Evolutionary conservation across 805 yeast species (phyloP), one percentile per base, ranked within the genome.

Genomic region (Saccharomycopsis synnaedendra): DNA sequence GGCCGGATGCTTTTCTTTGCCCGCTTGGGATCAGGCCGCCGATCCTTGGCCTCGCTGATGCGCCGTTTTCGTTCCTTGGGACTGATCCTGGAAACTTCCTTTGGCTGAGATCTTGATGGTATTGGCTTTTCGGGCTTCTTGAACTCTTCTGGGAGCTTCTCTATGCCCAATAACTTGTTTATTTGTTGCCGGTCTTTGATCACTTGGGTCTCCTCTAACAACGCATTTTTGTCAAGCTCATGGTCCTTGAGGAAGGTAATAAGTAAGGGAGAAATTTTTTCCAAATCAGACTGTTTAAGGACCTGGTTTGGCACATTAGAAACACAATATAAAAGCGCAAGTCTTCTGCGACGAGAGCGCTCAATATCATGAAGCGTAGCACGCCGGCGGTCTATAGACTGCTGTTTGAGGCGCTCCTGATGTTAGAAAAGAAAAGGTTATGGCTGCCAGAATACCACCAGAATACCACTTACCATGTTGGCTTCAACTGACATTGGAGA

Each of bases 271-370:
- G 71, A 30, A 62, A 65, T 53, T 55, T 67, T 49, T 59, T 59
- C 46, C 52, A 66, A 62, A 32, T 57, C 68, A 44, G 56, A 67
- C 50, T 57, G 67, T 50, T 70, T 69, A 54, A 58, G 65, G 43
- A 66, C 78, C 54, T 4, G 61, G 56, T 68, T 64, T 19, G 80
- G 76, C 45, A 76, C 61, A 51, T 76, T 61, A 7, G 84, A 68
- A 9, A 81, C 71, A 53, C 79, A 74, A 57, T 76, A 81, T 11
- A 82, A 63, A 59, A 80, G 84, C 1, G 82, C 70, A 29, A 82
- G 65, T 56, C 76, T 77, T 31, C 80, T 64, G 55, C 77, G 77
- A 43, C 87, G 65, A 41, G 67, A 65, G 51, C 68, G 65, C 8
- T 76, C 64, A n/a, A 76, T 62, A 43, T 68, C 71, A 19, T 45